These are phyloP conservation scores for Aspergillus ustus DNA, from an alignment of 2,329 filamentous ascomycete genomes.

Conservation along the genomic window DNA sequence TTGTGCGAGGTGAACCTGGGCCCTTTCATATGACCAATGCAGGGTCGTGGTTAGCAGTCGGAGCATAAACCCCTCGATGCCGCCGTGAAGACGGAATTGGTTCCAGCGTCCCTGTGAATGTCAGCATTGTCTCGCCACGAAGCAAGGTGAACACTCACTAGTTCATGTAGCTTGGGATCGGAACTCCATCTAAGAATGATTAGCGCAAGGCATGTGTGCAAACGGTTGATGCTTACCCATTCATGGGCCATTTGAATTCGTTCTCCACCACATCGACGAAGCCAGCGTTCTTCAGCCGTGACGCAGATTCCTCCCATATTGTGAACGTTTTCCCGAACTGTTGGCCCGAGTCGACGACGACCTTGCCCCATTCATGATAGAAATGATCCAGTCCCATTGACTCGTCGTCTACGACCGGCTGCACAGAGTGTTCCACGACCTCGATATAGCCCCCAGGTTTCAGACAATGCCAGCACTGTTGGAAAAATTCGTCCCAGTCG, in stretches of 20 bases:
- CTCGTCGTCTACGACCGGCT: constrained; percentile 27
- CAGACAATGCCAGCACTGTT: constrained; percentile 25
- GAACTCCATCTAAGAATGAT: constrained; percentile 23
- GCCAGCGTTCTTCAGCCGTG: constrained; percentile 28
- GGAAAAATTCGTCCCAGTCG: constrained; percentile 51
- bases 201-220: neutral
- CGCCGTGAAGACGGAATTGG: constrained; percentile 25
- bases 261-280: constrained; percentile 33
- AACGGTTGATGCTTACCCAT: constrained; percentile 11
- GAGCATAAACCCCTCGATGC: constrained; percentile 29
- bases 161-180: constrained; percentile 28
- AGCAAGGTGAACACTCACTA: constrained; percentile 12
- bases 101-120: constrained; percentile 26
- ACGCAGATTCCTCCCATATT: constrained; percentile 30
- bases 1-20: constrained; percentile 29
- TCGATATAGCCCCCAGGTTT: constrained; percentile 45
- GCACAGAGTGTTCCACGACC: constrained; percentile 44
- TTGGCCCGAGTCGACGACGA: constrained; percentile 23
- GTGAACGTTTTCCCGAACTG: constrained; percentile 36
- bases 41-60: constrained; percentile 28
- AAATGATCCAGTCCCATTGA: constrained; percentile 24
- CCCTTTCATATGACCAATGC: constrained; percentile 29
- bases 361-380: constrained; percentile 25
- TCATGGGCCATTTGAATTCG: constrained; percentile 32
- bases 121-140: too few relatives aligned